Conservation (phyloP, 2,329 filamentous ascomycete genomes). For the Dothiorella sarmentorum region DNA sequence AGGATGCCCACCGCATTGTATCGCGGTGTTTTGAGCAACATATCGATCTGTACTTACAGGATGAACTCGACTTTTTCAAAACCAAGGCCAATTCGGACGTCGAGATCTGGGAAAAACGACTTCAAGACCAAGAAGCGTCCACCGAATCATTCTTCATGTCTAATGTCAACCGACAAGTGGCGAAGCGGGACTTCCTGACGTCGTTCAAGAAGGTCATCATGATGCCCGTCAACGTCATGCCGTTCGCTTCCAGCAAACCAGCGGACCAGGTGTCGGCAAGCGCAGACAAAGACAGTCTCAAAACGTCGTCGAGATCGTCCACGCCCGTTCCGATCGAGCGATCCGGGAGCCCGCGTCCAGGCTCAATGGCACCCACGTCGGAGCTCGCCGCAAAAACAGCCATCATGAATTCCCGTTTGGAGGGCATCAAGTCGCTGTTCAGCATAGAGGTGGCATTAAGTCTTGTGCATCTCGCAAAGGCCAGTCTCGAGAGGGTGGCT, state of each 20-base stretch:
- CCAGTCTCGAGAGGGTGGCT: constrained; percentile 78
- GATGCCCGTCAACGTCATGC: constrained; percentile 91
- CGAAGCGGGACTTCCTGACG: constrained; percentile 92
- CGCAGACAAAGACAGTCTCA: constrained; percentile 29
- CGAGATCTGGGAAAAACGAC: constrained; percentile 81
- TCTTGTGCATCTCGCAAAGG: constrained; percentile 83
- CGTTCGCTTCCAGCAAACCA: constrained; percentile 34
- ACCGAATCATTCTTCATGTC: constrained; percentile 95
- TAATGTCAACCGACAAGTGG: constrained; percentile 88
- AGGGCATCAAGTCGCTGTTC: constrained; percentile 92
- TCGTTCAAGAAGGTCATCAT: constrained; percentile 99
- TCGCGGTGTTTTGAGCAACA: constrained; percentile 82
- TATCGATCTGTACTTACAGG: constrained; percentile 86
- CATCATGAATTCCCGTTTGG: constrained; percentile 89
- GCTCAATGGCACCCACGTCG: constrained; percentile 67
- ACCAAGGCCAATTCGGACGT: constrained; percentile 74
- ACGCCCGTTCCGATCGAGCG: constrained; percentile 41
- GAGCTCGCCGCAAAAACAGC: constrained; percentile 97
- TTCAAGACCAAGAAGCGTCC: constrained; percentile 84
- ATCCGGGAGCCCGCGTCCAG: constrained; percentile 40
- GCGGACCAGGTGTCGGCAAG: constrained; percentile 26
- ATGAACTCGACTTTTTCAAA: constrained; percentile 85
- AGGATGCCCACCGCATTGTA: constrained; percentile 65
- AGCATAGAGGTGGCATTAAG: constrained; percentile 93
- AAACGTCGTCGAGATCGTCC: constrained; percentile 12